Evolutionary conservation across 169 alveolate species (phyloP).

Genomic region (Cryptosporidium viatorum): DNA sequence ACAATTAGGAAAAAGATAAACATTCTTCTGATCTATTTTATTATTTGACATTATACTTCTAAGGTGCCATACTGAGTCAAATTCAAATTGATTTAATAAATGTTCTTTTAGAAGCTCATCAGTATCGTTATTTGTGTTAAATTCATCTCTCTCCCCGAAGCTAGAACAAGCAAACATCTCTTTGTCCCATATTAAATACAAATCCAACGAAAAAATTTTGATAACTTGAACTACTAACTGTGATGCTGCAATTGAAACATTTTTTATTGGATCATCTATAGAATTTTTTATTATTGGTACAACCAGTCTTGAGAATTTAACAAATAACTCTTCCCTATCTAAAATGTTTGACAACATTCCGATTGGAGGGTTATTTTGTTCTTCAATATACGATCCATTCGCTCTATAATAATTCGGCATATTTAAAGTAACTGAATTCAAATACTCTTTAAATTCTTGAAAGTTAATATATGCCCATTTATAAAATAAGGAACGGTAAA

Average conservation of each 20-base stretch:
- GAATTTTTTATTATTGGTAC: conserved; percentile 21
- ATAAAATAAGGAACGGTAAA: conserved; percentile 42
- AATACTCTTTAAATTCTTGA: background rate
- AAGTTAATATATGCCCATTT: conserved; percentile 51
- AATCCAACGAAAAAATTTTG: conserved; percentile 37
- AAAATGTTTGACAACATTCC: conserved; percentile 1
- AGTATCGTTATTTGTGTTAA: background rate
- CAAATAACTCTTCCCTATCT: conserved; percentile 28
- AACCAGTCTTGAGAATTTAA: conserved; percentile 32
- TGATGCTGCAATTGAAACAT: conserved; percentile 43
- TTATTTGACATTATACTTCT: conserved; percentile 41
- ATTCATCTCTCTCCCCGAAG: conserved; percentile 12
- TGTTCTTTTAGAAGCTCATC: conserved; percentile 41
- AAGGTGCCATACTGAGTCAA: conserved; percentile 62
- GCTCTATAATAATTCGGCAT: background rate
- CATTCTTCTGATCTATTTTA: background rate
- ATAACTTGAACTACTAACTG: conserved; percentile 27
- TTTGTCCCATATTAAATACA: background rate
- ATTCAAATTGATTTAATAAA: conserved; percentile 43
- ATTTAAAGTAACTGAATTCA: conserved; percentile 1
- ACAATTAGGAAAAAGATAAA: conserved; percentile 24
- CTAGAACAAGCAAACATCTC: conserved; percentile 9
- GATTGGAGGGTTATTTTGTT: background rate
- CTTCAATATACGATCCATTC: background rate
- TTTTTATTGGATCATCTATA: conserved; percentile 32